phyloP scores from a whole-genome alignment of 1,284 basidiomycete genomes.

The Cutaneotrichosporon sp. region DNA sequence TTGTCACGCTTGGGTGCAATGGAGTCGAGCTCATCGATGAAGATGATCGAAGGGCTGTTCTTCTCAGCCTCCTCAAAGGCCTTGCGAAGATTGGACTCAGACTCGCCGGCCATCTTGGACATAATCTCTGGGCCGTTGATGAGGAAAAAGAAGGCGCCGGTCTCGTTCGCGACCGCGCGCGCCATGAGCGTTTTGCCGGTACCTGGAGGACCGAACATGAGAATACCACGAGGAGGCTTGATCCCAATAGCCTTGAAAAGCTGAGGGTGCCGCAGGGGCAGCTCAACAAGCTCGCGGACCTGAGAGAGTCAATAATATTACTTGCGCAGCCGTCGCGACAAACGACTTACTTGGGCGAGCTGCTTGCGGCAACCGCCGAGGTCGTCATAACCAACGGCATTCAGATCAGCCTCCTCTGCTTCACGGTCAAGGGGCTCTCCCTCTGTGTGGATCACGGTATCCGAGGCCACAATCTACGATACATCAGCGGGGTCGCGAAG shows the following conservation, averaged over 20 bases:
- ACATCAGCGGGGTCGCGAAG: background rate
- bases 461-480: slow-evolving; percentile 40
- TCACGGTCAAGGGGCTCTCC: slow-evolving; percentile 98
- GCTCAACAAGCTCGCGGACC: slow-evolving; percentile 97
- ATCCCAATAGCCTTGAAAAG: slow-evolving; percentile 99
- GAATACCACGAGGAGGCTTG: slow-evolving; percentile 96
- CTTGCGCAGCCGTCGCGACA: slow-evolving; percentile 51
- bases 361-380: slow-evolving; percentile 99
- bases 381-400: slow-evolving; percentile 97
- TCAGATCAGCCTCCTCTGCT: slow-evolving; percentile 94
- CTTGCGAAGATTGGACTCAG: slow-evolving; percentile 93
- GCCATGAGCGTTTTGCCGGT: slow-evolving; percentile 99
- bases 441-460: slow-evolving; percentile 56
- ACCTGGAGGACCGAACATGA: slow-evolving; percentile 94
- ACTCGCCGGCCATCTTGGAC: slow-evolving; percentile 99
- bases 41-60: slow-evolving; percentile 99
- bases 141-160: slow-evolving; percentile 99
- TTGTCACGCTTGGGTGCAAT: slow-evolving; percentile 99
- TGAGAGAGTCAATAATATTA: slow-evolving; percentile 15
- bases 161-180: slow-evolving; percentile 97
- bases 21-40: slow-evolving; percentile 94
- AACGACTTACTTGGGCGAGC: slow-evolving; percentile 95
- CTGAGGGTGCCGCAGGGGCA: slow-evolving; percentile 96
- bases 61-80: slow-evolving; percentile 99
- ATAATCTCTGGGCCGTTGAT: slow-evolving; percentile 99